phyloP scores from a whole-genome alignment of 371 early-diverging fungal species.

The Batrachochytrium dendrobatidis region DNA sequence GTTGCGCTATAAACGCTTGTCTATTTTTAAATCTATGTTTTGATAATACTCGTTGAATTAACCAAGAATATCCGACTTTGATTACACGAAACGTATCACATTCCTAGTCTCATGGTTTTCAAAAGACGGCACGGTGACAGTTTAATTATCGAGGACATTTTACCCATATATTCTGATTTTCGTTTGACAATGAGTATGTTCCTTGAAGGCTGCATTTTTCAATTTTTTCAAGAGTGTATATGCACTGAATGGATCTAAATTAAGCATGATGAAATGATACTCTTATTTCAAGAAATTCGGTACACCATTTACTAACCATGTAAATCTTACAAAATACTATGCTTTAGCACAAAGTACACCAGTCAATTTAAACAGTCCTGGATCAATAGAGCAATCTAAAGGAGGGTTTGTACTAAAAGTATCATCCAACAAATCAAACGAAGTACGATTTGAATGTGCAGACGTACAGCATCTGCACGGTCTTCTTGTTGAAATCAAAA shows the following conservation, averaged over 20 bases:
- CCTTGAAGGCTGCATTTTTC: neutral
- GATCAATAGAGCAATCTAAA: neutral
- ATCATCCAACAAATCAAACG: neutral
- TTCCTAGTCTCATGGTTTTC: slow-evolving; percentile 34
- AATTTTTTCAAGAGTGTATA: too few relatives aligned
- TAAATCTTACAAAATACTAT: too few relatives aligned
- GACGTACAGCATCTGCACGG: slow-evolving; percentile 12
- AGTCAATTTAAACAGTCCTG: slow-evolving; percentile 20
- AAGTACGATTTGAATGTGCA: neutral
- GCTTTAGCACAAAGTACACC: slow-evolving; percentile 30
- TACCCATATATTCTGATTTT: slow-evolving; percentile 42
- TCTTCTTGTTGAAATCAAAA: slow-evolving; percentile 15
- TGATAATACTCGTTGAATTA: too few relatives aligned
- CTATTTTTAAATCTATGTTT: too few relatives aligned
- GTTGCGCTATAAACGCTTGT: too few relatives aligned
- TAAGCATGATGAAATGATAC: too few relatives aligned
- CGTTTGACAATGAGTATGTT: slow-evolving; percentile 34
- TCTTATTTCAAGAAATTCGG: too few relatives aligned
- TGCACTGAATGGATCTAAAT: too few relatives aligned
- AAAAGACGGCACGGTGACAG: slow-evolving; percentile 25
- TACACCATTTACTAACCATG: too few relatives aligned
- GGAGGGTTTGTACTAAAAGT: neutral
- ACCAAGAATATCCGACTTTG: too few relatives aligned
- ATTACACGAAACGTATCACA: too few relatives aligned
- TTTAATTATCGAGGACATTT: slow-evolving; percentile 21